Conservation (phyloP, 176 grass and related monocot genomes). For the Calamus simplicifolius region DNA sequence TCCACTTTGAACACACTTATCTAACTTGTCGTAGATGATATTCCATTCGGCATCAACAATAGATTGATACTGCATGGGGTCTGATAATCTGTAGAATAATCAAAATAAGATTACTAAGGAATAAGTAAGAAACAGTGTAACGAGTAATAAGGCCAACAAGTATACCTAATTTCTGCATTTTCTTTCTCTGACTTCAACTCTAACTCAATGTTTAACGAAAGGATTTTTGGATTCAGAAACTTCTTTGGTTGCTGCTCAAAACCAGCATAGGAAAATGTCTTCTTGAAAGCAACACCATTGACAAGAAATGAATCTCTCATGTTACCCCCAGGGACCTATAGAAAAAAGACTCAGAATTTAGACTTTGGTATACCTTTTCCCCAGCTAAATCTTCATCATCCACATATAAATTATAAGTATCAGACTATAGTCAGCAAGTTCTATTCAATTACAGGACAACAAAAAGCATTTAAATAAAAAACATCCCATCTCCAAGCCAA, state of each 20-base stretch:
- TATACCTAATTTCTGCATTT: slow-evolving; percentile 94
- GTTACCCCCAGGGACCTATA: slow-evolving; percentile 81
- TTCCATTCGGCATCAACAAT: slow-evolving; percentile 99
- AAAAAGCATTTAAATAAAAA: too few relatives aligned
- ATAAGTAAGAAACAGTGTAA: neutral
- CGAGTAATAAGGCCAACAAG: neutral
- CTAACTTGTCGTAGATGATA: slow-evolving; percentile 98
- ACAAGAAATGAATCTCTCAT: slow-evolving; percentile 97
- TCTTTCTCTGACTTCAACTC: slow-evolving; percentile 97
- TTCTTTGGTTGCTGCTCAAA: slow-evolving; percentile 98
- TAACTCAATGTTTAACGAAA: slow-evolving; percentile 91
- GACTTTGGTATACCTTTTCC: too few relatives aligned
- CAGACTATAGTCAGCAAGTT: too few relatives aligned
- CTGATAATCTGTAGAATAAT: slow-evolving; percentile 51
- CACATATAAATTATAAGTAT: too few relatives aligned
- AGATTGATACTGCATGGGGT: slow-evolving; percentile 93
- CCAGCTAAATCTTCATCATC: too few relatives aligned
- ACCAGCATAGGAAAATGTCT: slow-evolving; percentile 93
- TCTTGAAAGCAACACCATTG: slow-evolving; percentile 90
- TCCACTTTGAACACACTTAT: slow-evolving; percentile 92
- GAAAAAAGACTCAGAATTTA: neutral
- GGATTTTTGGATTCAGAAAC: slow-evolving; percentile 84
- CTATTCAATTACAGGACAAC: too few relatives aligned
- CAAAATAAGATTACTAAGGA: neutral
- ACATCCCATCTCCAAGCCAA: too few relatives aligned